These are phyloP conservation scores for Annulohypoxylon bovei DNA, from an alignment of 495 filamentous ascomycete species.

Conservation along the genomic window DNA sequence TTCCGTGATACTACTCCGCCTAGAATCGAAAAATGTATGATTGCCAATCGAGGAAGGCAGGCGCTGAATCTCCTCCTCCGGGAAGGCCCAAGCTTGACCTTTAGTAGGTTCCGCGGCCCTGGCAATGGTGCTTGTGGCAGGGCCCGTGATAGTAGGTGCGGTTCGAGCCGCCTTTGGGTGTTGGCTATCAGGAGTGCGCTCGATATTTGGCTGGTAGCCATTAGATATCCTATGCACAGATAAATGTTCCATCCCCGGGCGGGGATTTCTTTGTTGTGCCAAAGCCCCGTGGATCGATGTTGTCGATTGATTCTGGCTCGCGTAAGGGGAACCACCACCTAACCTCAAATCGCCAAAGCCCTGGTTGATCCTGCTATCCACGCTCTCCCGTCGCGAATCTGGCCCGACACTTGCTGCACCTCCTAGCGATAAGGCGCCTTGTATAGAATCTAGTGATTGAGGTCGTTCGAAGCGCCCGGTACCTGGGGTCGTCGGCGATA, in stretches of 20 bases:
- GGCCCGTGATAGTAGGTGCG: conserved; percentile 79
- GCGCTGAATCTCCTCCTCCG: conserved; percentile 72
- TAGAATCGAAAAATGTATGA: conserved; percentile 69
- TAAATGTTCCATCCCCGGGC: conserved; percentile 52
- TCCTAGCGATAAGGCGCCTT: conserved; percentile 17
- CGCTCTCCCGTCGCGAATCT: conserved; percentile 74
- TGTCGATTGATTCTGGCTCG: conserved; percentile 79
- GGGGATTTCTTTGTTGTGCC: conserved; percentile 62
- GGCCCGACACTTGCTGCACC: conserved; percentile 40
- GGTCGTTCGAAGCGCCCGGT: conserved; percentile 57
- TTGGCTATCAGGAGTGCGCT: conserved; percentile 61
- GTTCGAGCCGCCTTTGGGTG: conserved; percentile 65
- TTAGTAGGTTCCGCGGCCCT: conserved; percentile 83
- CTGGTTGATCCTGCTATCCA: conserved; percentile 80
- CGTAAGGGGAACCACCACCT: conserved; percentile 71
- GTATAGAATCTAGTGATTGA: conserved; percentile 57
- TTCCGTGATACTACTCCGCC: conserved; percentile 77
- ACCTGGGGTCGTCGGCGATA: conserved; percentile 61
- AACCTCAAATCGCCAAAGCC: conserved; percentile 75
- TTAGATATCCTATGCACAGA: conserved; percentile 68
- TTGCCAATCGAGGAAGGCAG: conserved; percentile 54
- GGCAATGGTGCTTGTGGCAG: conserved; percentile 79
- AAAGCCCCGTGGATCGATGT: conserved; percentile 70
- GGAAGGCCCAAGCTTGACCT: conserved; percentile 84
- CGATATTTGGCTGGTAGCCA: conserved; percentile 66